These are phyloP conservation scores for Gossypium laxum DNA, from an alignment of 441 rosid genomes.

Conservation along the genomic window DNA sequence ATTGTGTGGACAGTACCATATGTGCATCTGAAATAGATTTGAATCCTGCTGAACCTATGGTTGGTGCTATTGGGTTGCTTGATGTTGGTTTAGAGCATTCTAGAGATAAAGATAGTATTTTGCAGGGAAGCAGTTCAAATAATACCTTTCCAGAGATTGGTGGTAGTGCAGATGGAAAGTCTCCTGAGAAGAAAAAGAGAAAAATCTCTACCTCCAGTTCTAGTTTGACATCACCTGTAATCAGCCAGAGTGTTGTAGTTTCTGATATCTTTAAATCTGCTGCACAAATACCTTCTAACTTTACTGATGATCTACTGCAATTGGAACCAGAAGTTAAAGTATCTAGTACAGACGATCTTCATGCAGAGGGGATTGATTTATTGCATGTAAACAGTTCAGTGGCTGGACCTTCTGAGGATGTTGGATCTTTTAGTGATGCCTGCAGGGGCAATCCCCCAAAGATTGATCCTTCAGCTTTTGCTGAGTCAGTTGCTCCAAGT, in stretches of 20 bases:
- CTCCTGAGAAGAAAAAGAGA: slow-evolving; percentile 26
- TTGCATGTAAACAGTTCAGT: slow-evolving; percentile 19
- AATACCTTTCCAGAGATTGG: slow-evolving; percentile 19
- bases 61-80: slow-evolving; percentile 7
- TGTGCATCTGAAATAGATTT: slow-evolving; percentile 28
- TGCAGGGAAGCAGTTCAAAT: slow-evolving; percentile 17
- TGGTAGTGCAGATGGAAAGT: slow-evolving; percentile 19
- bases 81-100: slow-evolving; percentile 27
- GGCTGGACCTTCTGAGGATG: slow-evolving; percentile 24
- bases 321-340: slow-evolving; percentile 22
- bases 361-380: slow-evolving; percentile 6
- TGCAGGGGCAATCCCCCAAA: slow-evolving; percentile 22
- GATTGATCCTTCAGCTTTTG: slow-evolving; percentile 24
- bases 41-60: slow-evolving; percentile 19
- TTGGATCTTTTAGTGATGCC: slow-evolving; percentile 26
- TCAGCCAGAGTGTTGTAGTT: slow-evolving; percentile 23
- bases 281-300: slow-evolving; percentile 20
- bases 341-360: slow-evolving; percentile 18
- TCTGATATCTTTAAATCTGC: slow-evolving; percentile 22
- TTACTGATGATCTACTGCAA: slow-evolving; percentile 19
- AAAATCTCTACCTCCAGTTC: slow-evolving; percentile 26
- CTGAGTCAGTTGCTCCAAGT: slow-evolving; percentile 25
- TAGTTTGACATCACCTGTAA: slow-evolving; percentile 20
- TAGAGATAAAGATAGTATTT: slow-evolving; percentile 18
- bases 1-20: slow-evolving; percentile 28